Percentiles rank a stretch among this genome's conserved stretches.
phyloP scores from a whole-genome alignment of 1,284 basidiomycete species.

The Leccinum fallax region DNA sequence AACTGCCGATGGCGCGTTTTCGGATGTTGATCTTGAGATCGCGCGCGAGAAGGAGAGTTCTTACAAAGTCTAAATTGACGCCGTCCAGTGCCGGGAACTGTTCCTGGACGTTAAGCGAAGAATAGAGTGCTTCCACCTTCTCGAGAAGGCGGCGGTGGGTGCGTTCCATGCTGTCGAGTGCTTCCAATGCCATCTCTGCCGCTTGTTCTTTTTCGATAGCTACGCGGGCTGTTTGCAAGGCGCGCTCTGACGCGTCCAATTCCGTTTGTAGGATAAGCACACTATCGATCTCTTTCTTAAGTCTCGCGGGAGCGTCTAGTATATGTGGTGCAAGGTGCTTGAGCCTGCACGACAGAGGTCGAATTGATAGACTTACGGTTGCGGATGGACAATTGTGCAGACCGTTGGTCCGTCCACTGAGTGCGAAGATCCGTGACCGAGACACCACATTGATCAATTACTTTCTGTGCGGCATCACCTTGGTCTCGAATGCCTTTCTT shows the following conservation, averaged over 20 bases:
- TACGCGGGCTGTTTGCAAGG: background rate
- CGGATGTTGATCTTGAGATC: background rate
- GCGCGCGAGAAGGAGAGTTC: background rate
- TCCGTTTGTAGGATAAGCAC: background rate
- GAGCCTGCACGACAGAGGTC: no score
- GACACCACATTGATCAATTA: background rate
- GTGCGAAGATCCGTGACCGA: background rate
- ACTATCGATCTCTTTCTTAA: background rate
- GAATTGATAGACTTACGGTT: background rate
- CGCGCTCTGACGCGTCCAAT: background rate
- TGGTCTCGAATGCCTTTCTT: background rate
- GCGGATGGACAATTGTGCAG: background rate
- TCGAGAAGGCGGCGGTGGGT: background rate
- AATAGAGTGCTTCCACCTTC: background rate
- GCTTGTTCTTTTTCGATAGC: background rate
- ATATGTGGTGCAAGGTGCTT: no score
- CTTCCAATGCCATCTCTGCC: background rate
- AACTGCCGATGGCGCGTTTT: background rate
- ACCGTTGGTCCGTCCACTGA: background rate
- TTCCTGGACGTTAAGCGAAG: background rate
- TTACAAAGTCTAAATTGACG: background rate
- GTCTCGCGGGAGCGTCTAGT: background rate
- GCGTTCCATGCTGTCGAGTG: background rate
- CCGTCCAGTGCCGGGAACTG: background rate
- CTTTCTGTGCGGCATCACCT: background rate